phyloP scores from a whole-genome alignment of 257 asterid genomes.

The Misopates orontium region DNA sequence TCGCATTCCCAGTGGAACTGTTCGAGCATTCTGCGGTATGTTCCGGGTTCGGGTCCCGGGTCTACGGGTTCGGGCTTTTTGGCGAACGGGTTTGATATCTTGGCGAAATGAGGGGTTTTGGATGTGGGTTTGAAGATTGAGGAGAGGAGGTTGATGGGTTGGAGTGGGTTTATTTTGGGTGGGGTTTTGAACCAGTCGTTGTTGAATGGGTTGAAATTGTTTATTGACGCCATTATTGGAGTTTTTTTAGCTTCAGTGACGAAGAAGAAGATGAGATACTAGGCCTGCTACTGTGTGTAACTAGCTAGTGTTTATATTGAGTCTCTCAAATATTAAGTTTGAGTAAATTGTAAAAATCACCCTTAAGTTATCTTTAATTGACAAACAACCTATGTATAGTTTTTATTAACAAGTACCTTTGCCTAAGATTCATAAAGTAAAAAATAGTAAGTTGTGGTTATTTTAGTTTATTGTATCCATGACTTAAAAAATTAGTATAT shows the following conservation, averaged over 20 bases:
- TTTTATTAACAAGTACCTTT: too few species aligned
- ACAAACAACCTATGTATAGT: too few species aligned
- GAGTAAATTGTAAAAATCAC: too few species aligned
- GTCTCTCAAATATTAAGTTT: too few species aligned
- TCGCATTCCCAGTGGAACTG: conserved; percentile 89
- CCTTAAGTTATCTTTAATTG: too few species aligned
- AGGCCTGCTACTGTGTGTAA: too few species aligned
- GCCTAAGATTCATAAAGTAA: too few species aligned
- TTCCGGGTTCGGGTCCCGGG: conserved; percentile 51
- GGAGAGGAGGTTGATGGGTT: conserved; percentile 48
- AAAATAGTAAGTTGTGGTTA: too few species aligned
- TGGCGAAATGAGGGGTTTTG: conserved; percentile 61
- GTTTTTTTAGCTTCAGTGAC: too few species aligned
- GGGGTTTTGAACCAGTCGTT: conserved; percentile 79
- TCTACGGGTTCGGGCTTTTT: conserved; percentile 37
- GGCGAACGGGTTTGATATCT: conserved; percentile 61
- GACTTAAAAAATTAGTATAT: too few species aligned
- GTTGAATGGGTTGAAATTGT: conserved; percentile 72
- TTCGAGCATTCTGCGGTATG: conserved; percentile 62
- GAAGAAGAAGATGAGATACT: not conserved
- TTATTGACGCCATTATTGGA: conserved; percentile 66
- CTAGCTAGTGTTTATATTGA: too few species aligned
- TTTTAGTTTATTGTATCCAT: too few species aligned
- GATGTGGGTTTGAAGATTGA: conserved; percentile 51
- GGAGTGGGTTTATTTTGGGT: conserved; percentile 49